Base-by-base conservation (phyloP, 2,329 filamentous ascomycete species). In the Colletotrichum lupini region DNA sequence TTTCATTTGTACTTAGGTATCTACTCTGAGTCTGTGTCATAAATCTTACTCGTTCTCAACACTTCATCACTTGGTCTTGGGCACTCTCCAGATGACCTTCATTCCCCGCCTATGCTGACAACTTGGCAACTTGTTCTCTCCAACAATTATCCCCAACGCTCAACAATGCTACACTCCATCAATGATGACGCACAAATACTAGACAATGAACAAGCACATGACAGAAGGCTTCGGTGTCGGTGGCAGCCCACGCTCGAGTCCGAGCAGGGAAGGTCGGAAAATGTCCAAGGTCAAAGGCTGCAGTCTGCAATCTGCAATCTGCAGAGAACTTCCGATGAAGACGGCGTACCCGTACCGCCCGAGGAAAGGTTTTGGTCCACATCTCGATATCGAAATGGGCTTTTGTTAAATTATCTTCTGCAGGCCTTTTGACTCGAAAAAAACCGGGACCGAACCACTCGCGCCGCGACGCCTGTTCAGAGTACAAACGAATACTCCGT, bases 341-440 rank as follows among this genome's bases (percentile, higher is more conserved):
- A 55, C 66, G 53, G 59, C 66, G 32, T n/a, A 56, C n/a, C 59
- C 66, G 26, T n/a, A 56, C n/a, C 59, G 19, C 59, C 59, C 60
- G 32, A 72, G 52, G 32, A 69, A 69, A 53, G 59, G 32, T 24
- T 19, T 22, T 16, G 58, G 19, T 69, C 66, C 69, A 59, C 69
- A 53, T 24, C 28, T 26, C 46, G 46, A 61, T 61, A 37, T 68
- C 64, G 28, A 55, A 32, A 56, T n/a, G 42, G 42, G 28, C 69
- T 11, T 35, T 59, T 58, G 46, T 60, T 64, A 14, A 35, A 72
- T 55, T 49, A 46, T 26, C 5, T 69, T 30, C 53, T 63, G 59
- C 66, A 69, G 24, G 58, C 24, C n/a, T 63, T 69, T 72, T 72
- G 66, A 64, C 66, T 72, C 66, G 67, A 35, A 68, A 52, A 68